Percentiles rank a stretch among this genome's conserved stretches.
phyloP scores from a whole-genome alignment of 176 grass and related monocot genomes.

The Calamus simplicifolius region DNA sequence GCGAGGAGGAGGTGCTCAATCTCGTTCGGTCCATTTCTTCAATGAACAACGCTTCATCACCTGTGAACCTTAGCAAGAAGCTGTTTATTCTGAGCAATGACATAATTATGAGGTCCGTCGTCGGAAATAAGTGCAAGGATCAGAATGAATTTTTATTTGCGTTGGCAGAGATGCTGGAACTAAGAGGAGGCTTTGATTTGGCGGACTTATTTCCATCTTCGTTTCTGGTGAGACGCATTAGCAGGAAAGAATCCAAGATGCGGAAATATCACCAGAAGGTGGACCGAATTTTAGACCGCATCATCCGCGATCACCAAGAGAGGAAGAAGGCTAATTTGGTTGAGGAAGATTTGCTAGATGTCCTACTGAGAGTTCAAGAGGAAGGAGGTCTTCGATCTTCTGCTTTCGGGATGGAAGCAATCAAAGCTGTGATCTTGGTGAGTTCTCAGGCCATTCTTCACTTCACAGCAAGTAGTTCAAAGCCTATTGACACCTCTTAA shows the following conservation, averaged over 20 bases:
- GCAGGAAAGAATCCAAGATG: too few species aligned
- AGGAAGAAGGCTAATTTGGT: background rate
- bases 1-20: too few species aligned
- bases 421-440: slow-evolving; percentile 20
- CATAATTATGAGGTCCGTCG: background rate
- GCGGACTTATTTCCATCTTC: too few species aligned
- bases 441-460: background rate
- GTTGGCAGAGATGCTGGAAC: too few species aligned
- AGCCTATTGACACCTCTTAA: too few species aligned
- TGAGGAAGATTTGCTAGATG: slow-evolving; percentile 11
- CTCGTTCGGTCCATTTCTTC: too few species aligned
- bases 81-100: slow-evolving; percentile 1
- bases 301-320: background rate
- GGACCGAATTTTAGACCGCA: background rate
- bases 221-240: too few species aligned
- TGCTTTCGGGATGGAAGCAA: background rate
- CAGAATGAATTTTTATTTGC: slow-evolving; percentile 11
- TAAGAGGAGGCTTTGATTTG: too few species aligned
- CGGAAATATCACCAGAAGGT: background rate
- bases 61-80: slow-evolving; percentile 16
- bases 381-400: background rate
- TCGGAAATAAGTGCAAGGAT: slow-evolving; percentile 23
- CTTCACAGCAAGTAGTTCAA: too few species aligned
- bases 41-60: too few species aligned
- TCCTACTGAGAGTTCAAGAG: background rate